Conservation (phyloP, 1,139 yeast genomes). For the Geotrichum histeridarum region DNA sequence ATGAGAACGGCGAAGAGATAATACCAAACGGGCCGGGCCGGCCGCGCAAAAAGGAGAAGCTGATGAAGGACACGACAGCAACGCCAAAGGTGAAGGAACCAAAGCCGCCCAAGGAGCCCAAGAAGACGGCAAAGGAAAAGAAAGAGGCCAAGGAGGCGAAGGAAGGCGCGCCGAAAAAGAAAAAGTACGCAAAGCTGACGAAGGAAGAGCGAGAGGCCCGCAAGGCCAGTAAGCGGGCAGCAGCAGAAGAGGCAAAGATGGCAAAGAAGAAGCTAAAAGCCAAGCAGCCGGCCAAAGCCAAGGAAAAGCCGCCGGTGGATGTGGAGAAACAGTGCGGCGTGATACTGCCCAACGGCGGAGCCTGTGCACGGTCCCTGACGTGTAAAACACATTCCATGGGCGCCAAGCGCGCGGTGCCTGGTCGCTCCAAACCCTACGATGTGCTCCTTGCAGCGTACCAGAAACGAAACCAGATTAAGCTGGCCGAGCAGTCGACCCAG, state of each 20-base stretch:
- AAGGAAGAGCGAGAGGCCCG: constrained; percentile 16
- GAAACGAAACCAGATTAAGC: constrained; percentile 82
- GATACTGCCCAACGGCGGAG: constrained; percentile 83
- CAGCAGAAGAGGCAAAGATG: constrained; percentile 83
- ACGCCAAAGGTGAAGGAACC: not conserved
- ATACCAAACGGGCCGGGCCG: constrained; percentile 17
- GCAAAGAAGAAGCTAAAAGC: constrained; percentile 41
- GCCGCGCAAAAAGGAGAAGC: constrained; percentile 16
- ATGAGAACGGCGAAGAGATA: constrained; percentile 7
- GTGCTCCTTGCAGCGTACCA: constrained; percentile 83
- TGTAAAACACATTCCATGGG: constrained; percentile 99
- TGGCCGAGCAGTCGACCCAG: constrained; percentile 37
- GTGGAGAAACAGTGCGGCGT: constrained; percentile 97
- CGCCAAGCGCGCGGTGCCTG: constrained; percentile 88
- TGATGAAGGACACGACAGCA: not conserved
- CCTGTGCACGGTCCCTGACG: constrained; percentile 89
- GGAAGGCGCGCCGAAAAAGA: constrained; percentile 10
- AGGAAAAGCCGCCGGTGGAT: constrained; percentile 87
- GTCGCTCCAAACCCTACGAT: constrained; percentile 90
- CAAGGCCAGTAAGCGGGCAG: constrained; percentile 31
- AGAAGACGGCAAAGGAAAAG: constrained; percentile 9
- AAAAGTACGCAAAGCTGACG: constrained; percentile 18
- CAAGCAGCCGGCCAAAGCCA: constrained; percentile 58
- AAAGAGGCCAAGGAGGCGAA: constrained; percentile 6
- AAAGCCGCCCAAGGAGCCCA: not conserved